Percentiles rank a stretch among this genome's conserved stretches.
phyloP scores from a whole-genome alignment of 2,329 filamentous ascomycete genomes.

The Hypoxylon sp. region DNA sequence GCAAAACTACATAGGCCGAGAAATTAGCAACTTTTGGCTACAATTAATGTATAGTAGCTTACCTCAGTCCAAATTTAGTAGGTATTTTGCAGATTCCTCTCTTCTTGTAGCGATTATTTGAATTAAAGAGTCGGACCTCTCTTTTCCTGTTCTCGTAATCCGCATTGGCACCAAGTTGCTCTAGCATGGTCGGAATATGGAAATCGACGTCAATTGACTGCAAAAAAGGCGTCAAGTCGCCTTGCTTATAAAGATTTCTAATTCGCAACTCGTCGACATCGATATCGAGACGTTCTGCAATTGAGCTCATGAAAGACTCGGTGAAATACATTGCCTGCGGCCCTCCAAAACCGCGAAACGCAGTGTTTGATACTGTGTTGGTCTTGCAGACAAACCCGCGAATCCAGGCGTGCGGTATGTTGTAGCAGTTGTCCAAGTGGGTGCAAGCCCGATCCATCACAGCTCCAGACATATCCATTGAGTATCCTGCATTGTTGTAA shows the following conservation, averaged over 20 bases:
- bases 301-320: slow-evolving; percentile 88
- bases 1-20: slow-evolving; percentile 65
- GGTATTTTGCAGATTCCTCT: slow-evolving; percentile 86
- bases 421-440: slow-evolving; percentile 90
- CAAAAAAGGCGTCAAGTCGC: slow-evolving; percentile 88
- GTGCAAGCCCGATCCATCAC: slow-evolving; percentile 88
- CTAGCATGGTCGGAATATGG: slow-evolving; percentile 94
- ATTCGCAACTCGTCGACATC: slow-evolving; percentile 83
- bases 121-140: slow-evolving; percentile 83
- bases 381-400: slow-evolving; percentile 89
- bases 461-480: slow-evolving; percentile 75
- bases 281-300: slow-evolving; percentile 87
- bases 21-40: slow-evolving; percentile 2
- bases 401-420: slow-evolving; percentile 86
- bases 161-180: slow-evolving; percentile 82
- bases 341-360: slow-evolving; percentile 94
- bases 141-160: slow-evolving; percentile 77
- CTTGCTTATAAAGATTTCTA: slow-evolving; percentile 87
- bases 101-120: slow-evolving; percentile 90
- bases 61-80: slow-evolving; percentile 94
- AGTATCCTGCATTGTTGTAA: slow-evolving; percentile 91
- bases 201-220: slow-evolving; percentile 85
- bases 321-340: slow-evolving; percentile 95
- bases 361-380: slow-evolving; percentile 96
- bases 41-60: not conserved